These are phyloP conservation scores for Penicillium hesseltinei DNA, from an alignment of 2,329 filamentous ascomycete species.

Conservation along the genomic window DNA sequence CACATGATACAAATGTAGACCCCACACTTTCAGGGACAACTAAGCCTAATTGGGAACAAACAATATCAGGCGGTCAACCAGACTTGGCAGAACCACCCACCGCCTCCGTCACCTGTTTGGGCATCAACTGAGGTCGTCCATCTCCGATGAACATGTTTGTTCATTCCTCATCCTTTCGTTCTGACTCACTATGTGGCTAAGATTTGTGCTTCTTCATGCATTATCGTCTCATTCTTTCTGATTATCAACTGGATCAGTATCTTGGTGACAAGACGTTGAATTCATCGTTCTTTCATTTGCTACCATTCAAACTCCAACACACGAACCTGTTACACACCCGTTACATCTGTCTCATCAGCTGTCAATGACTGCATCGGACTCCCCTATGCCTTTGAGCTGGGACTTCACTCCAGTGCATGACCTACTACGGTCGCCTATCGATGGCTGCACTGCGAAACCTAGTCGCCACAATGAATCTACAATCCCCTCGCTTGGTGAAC, in stretches of 20 bases:
- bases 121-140: background rate
- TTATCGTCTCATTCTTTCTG: background rate
- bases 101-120: constrained; percentile 8
- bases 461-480: constrained; percentile 13
- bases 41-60: background rate
- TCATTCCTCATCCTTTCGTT: background rate
- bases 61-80: background rate
- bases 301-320: background rate
- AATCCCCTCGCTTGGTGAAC: constrained; percentile 4
- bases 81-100: background rate
- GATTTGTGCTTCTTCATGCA: background rate
- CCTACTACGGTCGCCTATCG: constrained; percentile 40
- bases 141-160: background rate
- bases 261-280: background rate
- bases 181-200: constrained; percentile 14
- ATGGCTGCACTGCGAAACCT: constrained; percentile 11
- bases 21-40: background rate
- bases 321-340: background rate
- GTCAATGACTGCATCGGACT: constrained; percentile 31
- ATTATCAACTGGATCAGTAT: background rate
- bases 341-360: background rate
- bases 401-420: constrained; percentile 48
- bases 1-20: background rate
- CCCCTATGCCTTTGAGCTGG: constrained; percentile 38
- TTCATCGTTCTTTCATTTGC: background rate